Evolutionary conservation across 257 asterid species (phyloP).

Genomic region (Ilex aquifolium): DNA sequence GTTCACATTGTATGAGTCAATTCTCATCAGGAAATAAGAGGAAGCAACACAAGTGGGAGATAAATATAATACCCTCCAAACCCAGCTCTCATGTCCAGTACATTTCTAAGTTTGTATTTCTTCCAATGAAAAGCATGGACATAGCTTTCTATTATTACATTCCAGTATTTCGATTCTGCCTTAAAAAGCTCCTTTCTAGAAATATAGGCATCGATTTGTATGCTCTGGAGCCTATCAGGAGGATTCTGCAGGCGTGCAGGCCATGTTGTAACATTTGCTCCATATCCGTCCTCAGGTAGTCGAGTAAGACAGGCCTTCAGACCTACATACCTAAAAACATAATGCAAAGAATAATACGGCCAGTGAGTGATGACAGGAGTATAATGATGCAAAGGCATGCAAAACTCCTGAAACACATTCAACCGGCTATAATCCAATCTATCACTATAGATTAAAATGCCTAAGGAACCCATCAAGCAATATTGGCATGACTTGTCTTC

Average conservation of each 20-base stretch:
- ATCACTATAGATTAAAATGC: too few species aligned
- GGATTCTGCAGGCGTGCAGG: slow-evolving; percentile 81
- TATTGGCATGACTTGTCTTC: too few species aligned
- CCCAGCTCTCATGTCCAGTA: slow-evolving; percentile 96
- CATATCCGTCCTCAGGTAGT: slow-evolving; percentile 76
- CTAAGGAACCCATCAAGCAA: too few species aligned
- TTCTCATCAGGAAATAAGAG: slow-evolving; percentile 11
- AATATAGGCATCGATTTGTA: slow-evolving; percentile 66
- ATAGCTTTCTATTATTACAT: slow-evolving; percentile 60
- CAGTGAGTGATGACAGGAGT: too few species aligned
- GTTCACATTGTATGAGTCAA: slow-evolving; percentile 1
- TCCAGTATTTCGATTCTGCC: slow-evolving; percentile 83
- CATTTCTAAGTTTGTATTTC: slow-evolving; percentile 60
- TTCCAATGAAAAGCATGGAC: slow-evolving; percentile 64
- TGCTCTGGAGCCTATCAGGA: slow-evolving; percentile 88
- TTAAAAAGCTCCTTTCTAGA: slow-evolving; percentile 75
- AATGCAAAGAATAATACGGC: slow-evolving; percentile 8
- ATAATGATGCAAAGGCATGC: too few species aligned
- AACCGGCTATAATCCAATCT: too few species aligned
- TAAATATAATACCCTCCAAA: slow-evolving; percentile 69
- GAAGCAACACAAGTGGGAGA: slow-evolving; percentile 9
- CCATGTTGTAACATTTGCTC: slow-evolving; percentile 74
- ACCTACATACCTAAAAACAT: slow-evolving; percentile 64
- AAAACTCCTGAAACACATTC: too few species aligned
- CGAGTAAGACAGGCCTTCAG: slow-evolving; percentile 77